A percentile compares a stretch with the other conserved stretches of the same genome.
phyloP scores from a whole-genome alignment of 1,284 basidiomycete genomes.

The Takashimella tepidaria region DNA sequence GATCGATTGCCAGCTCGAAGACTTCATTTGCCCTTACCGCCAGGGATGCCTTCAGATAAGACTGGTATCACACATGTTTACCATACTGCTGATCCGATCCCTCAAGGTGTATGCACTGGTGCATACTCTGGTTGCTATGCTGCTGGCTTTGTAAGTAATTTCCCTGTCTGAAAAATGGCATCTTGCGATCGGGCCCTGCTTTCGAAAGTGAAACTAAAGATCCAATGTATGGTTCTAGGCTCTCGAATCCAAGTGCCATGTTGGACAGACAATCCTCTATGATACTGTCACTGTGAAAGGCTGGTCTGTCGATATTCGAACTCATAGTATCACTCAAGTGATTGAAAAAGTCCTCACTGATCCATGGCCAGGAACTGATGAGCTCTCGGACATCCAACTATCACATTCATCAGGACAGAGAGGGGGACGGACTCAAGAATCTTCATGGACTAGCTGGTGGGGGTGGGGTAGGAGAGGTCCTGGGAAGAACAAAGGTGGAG shows the following conservation, averaged over 20 bases:
- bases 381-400: too few species aligned
- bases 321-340: constrained; percentile 70
- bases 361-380: constrained; percentile 58
- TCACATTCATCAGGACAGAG: background rate
- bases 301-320: constrained; percentile 74
- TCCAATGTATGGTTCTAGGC: too few species aligned
- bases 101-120: constrained; percentile 50
- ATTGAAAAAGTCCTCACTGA: constrained; percentile 66
- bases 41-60: constrained; percentile 42
- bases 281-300: constrained; percentile 78
- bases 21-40: constrained; percentile 74
- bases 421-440: constrained; percentile 8
- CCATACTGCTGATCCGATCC: constrained; percentile 53
- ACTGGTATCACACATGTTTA: constrained; percentile 54
- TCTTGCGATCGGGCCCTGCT: background rate
- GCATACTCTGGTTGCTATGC: constrained; percentile 48
- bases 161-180: background rate
- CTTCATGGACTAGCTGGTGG: constrained; percentile 6
- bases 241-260: constrained; percentile 59
- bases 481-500: constrained; percentile 8
- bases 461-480: constrained; percentile 6
- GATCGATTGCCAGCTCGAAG: constrained; percentile 78
- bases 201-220: background rate
- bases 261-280: constrained; percentile 77
- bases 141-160: constrained; percentile 46